Conservation (phyloP, 179 eudicot genomes). For the Carnegiea gigantea region DNA sequence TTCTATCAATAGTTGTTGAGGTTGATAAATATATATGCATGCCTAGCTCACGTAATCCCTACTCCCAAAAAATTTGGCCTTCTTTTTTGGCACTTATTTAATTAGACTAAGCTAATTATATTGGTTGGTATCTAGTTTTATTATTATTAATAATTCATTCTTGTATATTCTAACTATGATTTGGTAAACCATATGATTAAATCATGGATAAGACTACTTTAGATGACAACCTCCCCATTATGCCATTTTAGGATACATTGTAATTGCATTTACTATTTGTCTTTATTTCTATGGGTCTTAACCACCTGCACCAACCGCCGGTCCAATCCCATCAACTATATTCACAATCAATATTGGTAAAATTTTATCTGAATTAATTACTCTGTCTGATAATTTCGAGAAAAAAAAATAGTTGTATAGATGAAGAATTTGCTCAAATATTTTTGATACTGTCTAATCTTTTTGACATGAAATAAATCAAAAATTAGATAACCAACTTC, state of each 20-base stretch:
- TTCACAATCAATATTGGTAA: background rate
- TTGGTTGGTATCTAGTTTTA: background rate
- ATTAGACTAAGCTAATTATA: background rate
- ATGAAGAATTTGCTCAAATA: too few relatives aligned
- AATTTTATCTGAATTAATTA: too few relatives aligned
- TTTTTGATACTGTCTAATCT: too few relatives aligned
- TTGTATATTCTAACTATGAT: background rate
- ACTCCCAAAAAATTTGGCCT: background rate
- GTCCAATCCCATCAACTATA: conserved; percentile 2
- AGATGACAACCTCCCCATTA: conserved; percentile 9
- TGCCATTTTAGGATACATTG: background rate
- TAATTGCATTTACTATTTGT: background rate
- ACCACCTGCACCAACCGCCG: conserved; percentile 12
- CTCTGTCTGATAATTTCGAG: too few relatives aligned
- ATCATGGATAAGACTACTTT: conserved; percentile 16
- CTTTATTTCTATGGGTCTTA: conserved; percentile 10
- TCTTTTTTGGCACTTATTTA: background rate
- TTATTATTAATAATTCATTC: background rate
- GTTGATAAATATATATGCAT: background rate
- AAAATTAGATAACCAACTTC: too few relatives aligned
- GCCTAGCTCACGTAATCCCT: conserved; percentile 4
- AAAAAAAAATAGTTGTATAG: too few relatives aligned
- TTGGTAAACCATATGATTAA: conserved; percentile 22
- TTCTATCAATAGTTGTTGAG: background rate
- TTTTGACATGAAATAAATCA: too few relatives aligned